Conservation (phyloP, 163 green algal species). For the Scenedesmus sp. region DNA sequence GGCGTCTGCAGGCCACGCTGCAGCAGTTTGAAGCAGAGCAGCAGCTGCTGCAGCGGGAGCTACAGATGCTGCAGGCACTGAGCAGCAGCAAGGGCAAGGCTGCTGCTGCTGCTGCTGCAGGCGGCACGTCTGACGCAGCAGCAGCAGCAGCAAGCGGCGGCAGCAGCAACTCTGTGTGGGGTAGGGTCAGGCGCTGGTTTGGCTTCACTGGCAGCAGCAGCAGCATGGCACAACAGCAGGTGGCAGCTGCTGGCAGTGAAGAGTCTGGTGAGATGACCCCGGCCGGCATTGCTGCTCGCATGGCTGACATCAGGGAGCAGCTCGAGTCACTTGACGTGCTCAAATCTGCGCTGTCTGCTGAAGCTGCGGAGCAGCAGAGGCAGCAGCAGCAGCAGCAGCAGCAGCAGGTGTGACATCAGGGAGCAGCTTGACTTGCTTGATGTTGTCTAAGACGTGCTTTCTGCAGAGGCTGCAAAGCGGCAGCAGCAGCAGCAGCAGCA, state of each 20-base stretch:
- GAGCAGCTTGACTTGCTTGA: no score
- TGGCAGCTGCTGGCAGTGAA: background rate
- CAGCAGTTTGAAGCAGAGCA: slow-evolving; percentile 38
- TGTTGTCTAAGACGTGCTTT: no score
- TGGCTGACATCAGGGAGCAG: slow-evolving; percentile 34
- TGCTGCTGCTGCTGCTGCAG: background rate
- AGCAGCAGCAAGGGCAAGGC: background rate
- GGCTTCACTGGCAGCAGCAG: background rate
- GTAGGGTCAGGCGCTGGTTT: background rate
- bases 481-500: background rate
- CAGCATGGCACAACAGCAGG: background rate
- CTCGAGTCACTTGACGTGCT: slow-evolving; percentile 29
- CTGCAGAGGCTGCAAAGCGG: background rate
- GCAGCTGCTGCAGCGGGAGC: slow-evolving; percentile 22
- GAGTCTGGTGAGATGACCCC: background rate
- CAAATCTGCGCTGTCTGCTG: slow-evolving; percentile 11
- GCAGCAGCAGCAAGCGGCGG: background rate
- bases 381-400: slow-evolving; percentile 1
- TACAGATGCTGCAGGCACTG: slow-evolving; percentile 16
- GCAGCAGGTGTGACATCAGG: background rate
- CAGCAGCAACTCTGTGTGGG: background rate
- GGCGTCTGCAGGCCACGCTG: slow-evolving; percentile 22
- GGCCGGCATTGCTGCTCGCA: background rate
- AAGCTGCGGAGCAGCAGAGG: slow-evolving; percentile 23
- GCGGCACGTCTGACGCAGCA: background rate